Evolutionary conservation across 78 protist species (phyloP), one percentile per base, ranked within the genome.

Genomic region (Monosiga brevicollis): DNA sequence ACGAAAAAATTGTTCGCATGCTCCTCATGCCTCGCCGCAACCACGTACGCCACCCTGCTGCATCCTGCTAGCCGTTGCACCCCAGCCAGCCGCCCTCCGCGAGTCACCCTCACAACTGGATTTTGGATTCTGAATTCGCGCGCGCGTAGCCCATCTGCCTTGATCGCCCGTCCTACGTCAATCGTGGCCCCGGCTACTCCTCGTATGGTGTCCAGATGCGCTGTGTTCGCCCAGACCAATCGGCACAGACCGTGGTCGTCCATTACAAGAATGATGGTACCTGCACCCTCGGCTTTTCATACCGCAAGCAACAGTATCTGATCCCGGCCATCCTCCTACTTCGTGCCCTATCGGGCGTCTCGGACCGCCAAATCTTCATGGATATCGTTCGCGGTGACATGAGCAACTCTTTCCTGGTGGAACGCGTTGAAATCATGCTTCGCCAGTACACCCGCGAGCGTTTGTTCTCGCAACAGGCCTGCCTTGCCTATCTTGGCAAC

Each of bases 1-100:
- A 74, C 78, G 99, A 97, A 79, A 89, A 90, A 41, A 42, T 92
- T 22, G 34, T 94, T 39, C 97, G 99, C n/a, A 29, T 96, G 90
- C 81, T 97, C 42, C 82, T 95, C 41, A 41, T 84, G 81, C 88
- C 84, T 35, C 88, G 97, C 1, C 86, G 95, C 32, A 87, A 96
- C 82, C 38, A 83, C 74, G 55, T 71, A 11, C 72, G 73, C n/a
- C n/a, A n/a, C n/a, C n/a, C n/a, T 41, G 42, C 38, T 39, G 15
- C 39, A 26, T 39, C 34, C 77, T 11, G n/a, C n/a, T n/a, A n/a
- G n/a, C n/a, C n/a, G n/a, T n/a, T n/a, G n/a, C n/a, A n/a, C n/a
- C n/a, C n/a, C n/a, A n/a, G n/a, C n/a, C n/a, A n/a, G n/a, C n/a
- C n/a, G n/a, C n/a, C n/a, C n/a, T n/a, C n/a, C n/a, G n/a, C n/a